These are phyloP conservation scores for Apiospora rasikravindrae DNA, from an alignment of 2,329 filamentous ascomycete species.

Conservation along the genomic window DNA sequence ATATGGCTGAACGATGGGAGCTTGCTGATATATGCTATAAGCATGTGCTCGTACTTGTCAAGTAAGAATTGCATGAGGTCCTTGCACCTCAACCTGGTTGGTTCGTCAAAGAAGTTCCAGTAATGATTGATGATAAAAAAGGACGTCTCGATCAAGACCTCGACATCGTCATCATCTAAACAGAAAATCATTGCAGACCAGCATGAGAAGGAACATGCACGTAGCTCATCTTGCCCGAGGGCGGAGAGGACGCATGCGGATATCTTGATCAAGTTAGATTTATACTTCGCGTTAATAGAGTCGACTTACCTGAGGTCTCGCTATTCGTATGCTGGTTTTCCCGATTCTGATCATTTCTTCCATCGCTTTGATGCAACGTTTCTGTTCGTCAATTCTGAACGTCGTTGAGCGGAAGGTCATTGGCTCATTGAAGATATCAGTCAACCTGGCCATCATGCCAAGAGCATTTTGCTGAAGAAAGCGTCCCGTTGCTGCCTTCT, in stretches of 20 bases:
- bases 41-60: constrained; percentile 61
- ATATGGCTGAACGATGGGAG: constrained; percentile 81
- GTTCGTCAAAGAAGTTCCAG: constrained; percentile 71
- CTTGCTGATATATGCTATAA: constrained; percentile 72
- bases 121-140: constrained; percentile 86
- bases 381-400: constrained; percentile 69
- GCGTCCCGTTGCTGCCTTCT: constrained; percentile 65
- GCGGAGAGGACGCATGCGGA: constrained; percentile 91
- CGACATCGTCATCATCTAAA: constrained; percentile 79
- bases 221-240: constrained; percentile 74
- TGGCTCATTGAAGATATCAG: constrained; percentile 76
- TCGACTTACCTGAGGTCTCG: constrained; percentile 78
- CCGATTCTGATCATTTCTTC: constrained; percentile 86
- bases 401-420: constrained; percentile 46
- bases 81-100: constrained; percentile 64
- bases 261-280: constrained; percentile 60
- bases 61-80: constrained; percentile 70
- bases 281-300: neutral
- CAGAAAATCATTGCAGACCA: constrained; percentile 81
- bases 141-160: constrained; percentile 82
- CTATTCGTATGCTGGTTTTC: constrained; percentile 74
- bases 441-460: constrained; percentile 83
- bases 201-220: constrained; percentile 78
- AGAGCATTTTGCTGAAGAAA: constrained; percentile 87
- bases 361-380: constrained; percentile 79